phyloP scores from a whole-genome alignment of 805 yeast genomes.

The Ascoidea tarda region DNA sequence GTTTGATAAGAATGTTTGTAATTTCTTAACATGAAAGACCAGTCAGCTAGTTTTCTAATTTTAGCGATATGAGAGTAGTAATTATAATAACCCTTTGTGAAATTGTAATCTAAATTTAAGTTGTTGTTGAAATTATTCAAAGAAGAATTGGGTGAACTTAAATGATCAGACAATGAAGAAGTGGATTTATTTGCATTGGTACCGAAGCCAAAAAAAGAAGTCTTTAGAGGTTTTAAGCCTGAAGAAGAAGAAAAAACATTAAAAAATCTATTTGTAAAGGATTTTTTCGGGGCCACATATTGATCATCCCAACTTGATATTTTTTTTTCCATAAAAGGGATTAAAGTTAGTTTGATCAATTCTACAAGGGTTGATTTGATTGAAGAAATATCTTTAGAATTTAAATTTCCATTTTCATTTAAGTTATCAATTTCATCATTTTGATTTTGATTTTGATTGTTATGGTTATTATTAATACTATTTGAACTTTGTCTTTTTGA shows the following conservation, averaged over 20 bases:
- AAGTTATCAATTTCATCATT: too few relatives aligned
- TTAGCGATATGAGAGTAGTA: slow-evolving; percentile 56
- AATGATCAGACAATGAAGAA: slow-evolving; percentile 10
- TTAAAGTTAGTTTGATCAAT: slow-evolving; percentile 12
- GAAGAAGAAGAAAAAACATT: slow-evolving; percentile 35
- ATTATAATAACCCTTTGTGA: slow-evolving; percentile 41
- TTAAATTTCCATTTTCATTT: too few relatives aligned
- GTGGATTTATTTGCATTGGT: slow-evolving; percentile 7
- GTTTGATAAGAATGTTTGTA: slow-evolving; percentile 72
- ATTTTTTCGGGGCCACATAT: slow-evolving; percentile 59
- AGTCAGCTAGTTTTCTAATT: slow-evolving; percentile 77
- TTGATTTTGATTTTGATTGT: too few relatives aligned
- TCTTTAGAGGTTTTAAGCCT: slow-evolving; percentile 5
- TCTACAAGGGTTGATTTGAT: slow-evolving; percentile 5
- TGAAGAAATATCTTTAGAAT: neutral
- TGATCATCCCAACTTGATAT: slow-evolving; percentile 80
- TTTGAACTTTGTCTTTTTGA: too few relatives aligned
- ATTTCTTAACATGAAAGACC: slow-evolving; percentile 85
- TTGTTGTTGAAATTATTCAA: slow-evolving; percentile 12
- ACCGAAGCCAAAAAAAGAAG: slow-evolving; percentile 13
- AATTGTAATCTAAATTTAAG: slow-evolving; percentile 26
- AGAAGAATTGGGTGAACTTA: slow-evolving; percentile 9
- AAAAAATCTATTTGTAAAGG: slow-evolving; percentile 61
- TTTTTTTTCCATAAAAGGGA: slow-evolving; percentile 80
- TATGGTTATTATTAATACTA: too few relatives aligned